Percentiles rank a stretch among this genome's conserved stretches.
Evolutionary conservation across 371 early-diverging fungal genomes (phyloP).

Genomic region (Lichtheimia ornata): DNA sequence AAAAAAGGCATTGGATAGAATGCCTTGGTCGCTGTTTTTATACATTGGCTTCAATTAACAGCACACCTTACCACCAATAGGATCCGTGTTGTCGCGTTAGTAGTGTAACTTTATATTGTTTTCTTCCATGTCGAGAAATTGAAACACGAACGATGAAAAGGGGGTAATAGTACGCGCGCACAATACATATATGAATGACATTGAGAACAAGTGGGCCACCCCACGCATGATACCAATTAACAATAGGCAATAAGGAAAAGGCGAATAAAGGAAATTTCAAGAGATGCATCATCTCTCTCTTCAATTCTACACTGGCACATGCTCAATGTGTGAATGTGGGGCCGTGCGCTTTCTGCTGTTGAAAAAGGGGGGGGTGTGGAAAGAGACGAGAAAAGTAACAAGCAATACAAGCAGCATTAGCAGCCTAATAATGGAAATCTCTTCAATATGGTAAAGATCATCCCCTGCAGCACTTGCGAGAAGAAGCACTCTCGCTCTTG

Average conservation of each 20-base stretch:
- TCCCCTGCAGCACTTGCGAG: neutral
- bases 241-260: neutral
- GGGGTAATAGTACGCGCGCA: too few relatives aligned
- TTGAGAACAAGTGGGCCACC: neutral
- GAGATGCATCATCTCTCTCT: neutral
- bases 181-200: neutral
- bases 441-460: slow-evolving; percentile 2
- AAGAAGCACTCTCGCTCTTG: neutral
- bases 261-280: neutral
- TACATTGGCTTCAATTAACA: too few relatives aligned
- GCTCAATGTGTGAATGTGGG: neutral
- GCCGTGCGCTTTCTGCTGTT: neutral
- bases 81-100: too few relatives aligned
- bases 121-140: too few relatives aligned
- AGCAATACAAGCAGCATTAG: neutral
- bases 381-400: neutral
- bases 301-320: neutral
- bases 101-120: too few relatives aligned
- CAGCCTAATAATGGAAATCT: slow-evolving; percentile 1
- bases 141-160: too few relatives aligned
- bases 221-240: neutral
- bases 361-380: neutral
- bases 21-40: too few relatives aligned
- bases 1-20: too few relatives aligned
- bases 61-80: too few relatives aligned